Conservation (phyloP, 768 basidiomycete genomes). For the Porphyrellus cyaneotinctus region DNA sequence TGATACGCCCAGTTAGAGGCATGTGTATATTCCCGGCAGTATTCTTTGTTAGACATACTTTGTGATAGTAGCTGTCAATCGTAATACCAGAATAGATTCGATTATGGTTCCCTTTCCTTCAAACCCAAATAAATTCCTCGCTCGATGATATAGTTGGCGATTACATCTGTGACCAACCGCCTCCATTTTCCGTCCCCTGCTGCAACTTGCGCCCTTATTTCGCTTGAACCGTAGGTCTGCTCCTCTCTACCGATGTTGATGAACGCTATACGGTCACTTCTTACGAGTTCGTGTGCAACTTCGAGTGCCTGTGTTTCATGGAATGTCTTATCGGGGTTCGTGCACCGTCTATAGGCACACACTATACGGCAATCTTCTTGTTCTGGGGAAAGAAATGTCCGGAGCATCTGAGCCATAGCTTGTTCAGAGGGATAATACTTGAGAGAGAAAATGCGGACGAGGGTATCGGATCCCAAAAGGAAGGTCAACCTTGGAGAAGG, state of each 20-base stretch:
- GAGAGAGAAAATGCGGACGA: constrained; percentile 72
- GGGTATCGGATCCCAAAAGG: constrained; percentile 80
- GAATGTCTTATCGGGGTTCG: constrained; percentile 11
- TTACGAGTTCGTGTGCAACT: constrained; percentile 47
- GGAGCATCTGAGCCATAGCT: constrained; percentile 55
- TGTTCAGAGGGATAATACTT: constrained; percentile 60
- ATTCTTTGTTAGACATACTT: background rate
- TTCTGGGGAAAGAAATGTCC: constrained; percentile 51
- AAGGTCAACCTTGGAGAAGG: constrained; percentile 53
- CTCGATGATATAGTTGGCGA: constrained; percentile 50
- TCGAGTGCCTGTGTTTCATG: constrained; percentile 32
- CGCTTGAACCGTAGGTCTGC: constrained; percentile 64
- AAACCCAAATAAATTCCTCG: constrained; percentile 41
- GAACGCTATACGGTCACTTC: constrained; percentile 49
- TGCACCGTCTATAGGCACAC: constrained; percentile 54
- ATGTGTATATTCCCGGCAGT: constrained; percentile 2
- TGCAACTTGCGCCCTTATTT: constrained; percentile 43
- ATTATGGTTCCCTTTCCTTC: background rate
- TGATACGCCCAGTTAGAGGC: background rate
- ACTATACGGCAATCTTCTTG: constrained; percentile 61
- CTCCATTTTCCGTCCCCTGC: constrained; percentile 39
- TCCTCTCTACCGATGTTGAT: constrained; percentile 58
- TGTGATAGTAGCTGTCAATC: constrained; percentile 1
- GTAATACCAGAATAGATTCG: constrained; percentile 13
- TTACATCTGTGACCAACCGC: constrained; percentile 39